Conservation (phyloP, 345 rosid species). For the Lepidium didymum region DNA sequence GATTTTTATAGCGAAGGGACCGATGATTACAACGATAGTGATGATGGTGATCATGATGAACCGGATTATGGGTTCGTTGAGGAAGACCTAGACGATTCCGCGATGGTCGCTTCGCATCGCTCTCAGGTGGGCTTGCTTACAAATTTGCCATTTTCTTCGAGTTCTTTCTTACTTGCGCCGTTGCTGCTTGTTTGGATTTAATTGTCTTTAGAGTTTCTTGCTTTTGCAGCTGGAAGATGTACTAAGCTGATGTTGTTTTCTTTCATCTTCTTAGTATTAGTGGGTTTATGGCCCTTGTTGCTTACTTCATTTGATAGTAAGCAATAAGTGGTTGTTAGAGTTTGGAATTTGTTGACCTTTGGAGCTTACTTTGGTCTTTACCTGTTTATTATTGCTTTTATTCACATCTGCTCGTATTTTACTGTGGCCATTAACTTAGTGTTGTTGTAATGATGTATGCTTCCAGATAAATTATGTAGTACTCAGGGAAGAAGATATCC, state of each 20-base stretch:
- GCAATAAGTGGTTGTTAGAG: constrained; percentile 2
- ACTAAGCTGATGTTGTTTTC: not conserved
- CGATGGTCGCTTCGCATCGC: constrained; percentile 35
- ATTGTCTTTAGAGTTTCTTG: not conserved
- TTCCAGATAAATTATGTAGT: constrained; percentile 60
- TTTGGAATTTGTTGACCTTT: not conserved
- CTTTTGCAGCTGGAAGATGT: not conserved
- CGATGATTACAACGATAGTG: constrained; percentile 49
- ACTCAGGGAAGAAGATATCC: constrained; percentile 69
- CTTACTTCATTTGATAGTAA: constrained; percentile 1
- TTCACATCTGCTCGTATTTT: constrained; percentile 9
- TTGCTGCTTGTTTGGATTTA: not conserved
- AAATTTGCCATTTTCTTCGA: not conserved
- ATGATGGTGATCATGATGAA: constrained; percentile 36
- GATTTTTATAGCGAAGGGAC: constrained; percentile 68
- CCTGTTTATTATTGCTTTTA: not conserved
- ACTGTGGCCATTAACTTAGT: not conserved
- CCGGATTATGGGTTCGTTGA: constrained; percentile 47
- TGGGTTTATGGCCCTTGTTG: not conserved
- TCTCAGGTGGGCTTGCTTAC: constrained; percentile 38
- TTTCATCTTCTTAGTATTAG: not conserved
- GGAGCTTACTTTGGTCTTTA: not conserved
- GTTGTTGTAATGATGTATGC: constrained; percentile 1
- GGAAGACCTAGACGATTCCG: constrained; percentile 45
- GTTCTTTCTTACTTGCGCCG: not conserved